Base-by-base conservation (phyloP, 129 eudicot genomes). In the Lactuca sativa region DNA sequence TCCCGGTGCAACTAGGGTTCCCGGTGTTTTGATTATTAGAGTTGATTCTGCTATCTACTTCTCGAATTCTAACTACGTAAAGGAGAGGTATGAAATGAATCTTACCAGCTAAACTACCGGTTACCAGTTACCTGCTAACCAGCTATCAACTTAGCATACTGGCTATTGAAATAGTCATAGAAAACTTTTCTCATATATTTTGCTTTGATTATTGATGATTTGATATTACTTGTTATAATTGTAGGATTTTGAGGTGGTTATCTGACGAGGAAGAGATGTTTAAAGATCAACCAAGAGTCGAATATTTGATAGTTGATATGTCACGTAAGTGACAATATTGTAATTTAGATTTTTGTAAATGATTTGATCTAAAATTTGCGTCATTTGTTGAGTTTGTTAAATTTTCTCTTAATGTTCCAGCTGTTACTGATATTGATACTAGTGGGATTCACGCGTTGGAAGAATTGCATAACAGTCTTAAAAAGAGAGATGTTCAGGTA, bases 401-500 rank as follows among this genome's bases (percentile, higher is more conserved):
- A 0, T 25, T 25, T 25, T 0, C 30, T 43, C 18, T 10, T 21
- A 9, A 60, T 62, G 31, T 18, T 78, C 76, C 96, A 92, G 98
- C 98, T 74, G 96, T 92, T 43, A 89, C 93, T 5, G 98, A 92
- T 59, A 89, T 92, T 48, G 98, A 92, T 70, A 92, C 96, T 4
- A 88, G 98, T 68, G 98, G 98, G 16, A 89, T 89, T 67, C 95
- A 89, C 72, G 87, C 98, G 12, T 57, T 89, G 41, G 90, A 92
- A 82, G 96, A 89, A 70, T 38, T 92, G 15, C 16, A 81, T 58
- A 55, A 62, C 36, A 84, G 67, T 59, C 87, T 92, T 2, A 53
- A 73, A 49, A 92, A 89, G 74, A 92, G 75, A 56, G 74, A 83
- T 4, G 61, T 88, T 53, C 83, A 84, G 86, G 95, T 84, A 78